phyloP scores from a whole-genome alignment of 768 basidiomycete genomes.

The Tricholoma matsutake region DNA sequence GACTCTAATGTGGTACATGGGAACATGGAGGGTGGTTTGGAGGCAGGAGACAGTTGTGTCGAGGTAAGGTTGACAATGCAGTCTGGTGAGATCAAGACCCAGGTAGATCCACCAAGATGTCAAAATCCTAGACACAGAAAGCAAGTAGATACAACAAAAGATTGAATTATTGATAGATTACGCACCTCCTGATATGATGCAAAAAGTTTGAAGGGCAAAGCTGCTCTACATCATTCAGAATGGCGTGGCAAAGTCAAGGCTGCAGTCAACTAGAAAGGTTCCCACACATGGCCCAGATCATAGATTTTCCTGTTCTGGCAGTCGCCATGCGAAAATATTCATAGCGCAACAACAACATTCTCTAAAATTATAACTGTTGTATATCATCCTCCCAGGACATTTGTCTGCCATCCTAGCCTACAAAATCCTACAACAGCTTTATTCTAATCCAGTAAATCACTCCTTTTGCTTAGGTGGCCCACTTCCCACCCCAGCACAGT shows the following conservation, averaged over 20 bases:
- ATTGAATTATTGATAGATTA: neutral
- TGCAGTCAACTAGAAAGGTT: neutral
- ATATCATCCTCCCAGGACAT: too few species aligned
- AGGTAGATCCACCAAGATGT: neutral
- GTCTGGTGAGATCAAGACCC: neutral
- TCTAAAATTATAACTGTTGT: too few species aligned
- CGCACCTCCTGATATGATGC: neutral
- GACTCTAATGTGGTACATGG: neutral
- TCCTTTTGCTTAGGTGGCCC: neutral
- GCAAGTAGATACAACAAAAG: neutral
- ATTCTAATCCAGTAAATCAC: neutral
- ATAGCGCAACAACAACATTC: too few species aligned
- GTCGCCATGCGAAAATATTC: too few species aligned
- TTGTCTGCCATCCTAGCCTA: neutral
- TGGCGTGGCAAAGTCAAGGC: neutral
- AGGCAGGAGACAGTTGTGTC: neutral
- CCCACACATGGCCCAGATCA: too few species aligned
- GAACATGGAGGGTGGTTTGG: neutral
- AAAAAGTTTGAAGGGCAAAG: too few species aligned
- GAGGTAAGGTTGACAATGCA: too few species aligned
- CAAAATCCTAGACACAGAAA: neutral
- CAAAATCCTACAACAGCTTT: neutral
- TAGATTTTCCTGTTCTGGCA: too few species aligned
- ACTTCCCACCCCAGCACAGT: neutral
- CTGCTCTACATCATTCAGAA: too few species aligned